Conservation (phyloP, 805 yeast species). For the Wickerhamiella musiphila region DNA sequence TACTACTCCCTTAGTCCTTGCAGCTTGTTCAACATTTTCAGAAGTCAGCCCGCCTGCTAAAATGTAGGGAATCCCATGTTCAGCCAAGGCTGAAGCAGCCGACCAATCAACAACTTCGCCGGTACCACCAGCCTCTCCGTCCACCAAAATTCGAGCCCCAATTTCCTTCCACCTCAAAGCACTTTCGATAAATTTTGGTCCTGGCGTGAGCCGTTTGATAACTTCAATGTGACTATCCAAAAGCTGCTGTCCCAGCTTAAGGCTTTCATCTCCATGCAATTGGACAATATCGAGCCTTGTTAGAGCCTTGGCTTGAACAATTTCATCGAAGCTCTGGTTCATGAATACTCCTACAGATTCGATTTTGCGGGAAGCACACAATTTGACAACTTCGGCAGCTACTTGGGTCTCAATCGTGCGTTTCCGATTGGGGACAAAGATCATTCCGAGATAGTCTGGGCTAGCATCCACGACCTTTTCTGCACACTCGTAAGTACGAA, state of each 20-base stretch:
- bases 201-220: slow-evolving; percentile 56
- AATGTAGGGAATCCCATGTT: slow-evolving; percentile 28
- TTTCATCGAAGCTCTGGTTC: slow-evolving; percentile 56
- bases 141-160: too few relatives aligned
- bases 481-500: slow-evolving; percentile 53
- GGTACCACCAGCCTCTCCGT: slow-evolving; percentile 84
- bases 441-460: slow-evolving; percentile 68
- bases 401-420: slow-evolving; percentile 40
- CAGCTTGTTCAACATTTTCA: slow-evolving; percentile 45
- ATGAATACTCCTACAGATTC: slow-evolving; percentile 77
- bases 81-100: slow-evolving; percentile 13
- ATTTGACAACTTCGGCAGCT: slow-evolving; percentile 31
- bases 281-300: slow-evolving; percentile 63
- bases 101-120: slow-evolving; percentile 72
- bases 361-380: slow-evolving; percentile 14
- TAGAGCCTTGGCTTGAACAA: slow-evolving; percentile 26
- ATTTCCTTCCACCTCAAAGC: slow-evolving; percentile 19
- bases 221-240: slow-evolving; percentile 50
- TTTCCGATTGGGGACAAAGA: slow-evolving; percentile 65
- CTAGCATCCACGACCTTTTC: slow-evolving; percentile 48
- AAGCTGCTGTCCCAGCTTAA: slow-evolving; percentile 26
- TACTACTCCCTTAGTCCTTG: slow-evolving; percentile 35
- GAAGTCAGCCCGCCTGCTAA: slow-evolving; percentile 86
- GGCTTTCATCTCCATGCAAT: slow-evolving; percentile 63
- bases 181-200: slow-evolving; percentile 23